Evolutionary conservation across 495 filamentous ascomycete species (phyloP).

Genomic region (Hypoxylon trugodes): DNA sequence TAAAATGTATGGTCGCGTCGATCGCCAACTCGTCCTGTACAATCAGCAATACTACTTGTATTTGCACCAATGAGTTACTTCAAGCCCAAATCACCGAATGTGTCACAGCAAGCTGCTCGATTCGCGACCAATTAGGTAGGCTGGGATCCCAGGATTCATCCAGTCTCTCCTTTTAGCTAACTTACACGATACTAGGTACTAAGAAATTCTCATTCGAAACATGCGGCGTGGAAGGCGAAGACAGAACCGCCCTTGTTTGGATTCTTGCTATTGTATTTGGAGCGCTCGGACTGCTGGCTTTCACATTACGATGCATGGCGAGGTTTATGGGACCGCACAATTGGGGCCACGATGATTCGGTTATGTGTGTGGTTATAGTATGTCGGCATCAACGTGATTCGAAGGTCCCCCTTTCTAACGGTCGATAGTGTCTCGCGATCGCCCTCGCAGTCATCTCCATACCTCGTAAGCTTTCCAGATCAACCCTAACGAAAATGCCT

Average conservation of each 20-base stretch:
- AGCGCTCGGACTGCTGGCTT: constrained; percentile 28
- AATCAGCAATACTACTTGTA: constrained; percentile 44
- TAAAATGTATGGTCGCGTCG: constrained; percentile 27
- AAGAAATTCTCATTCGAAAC: constrained; percentile 36
- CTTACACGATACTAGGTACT: constrained; percentile 14
- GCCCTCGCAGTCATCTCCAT: constrained; percentile 14
- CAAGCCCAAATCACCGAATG: constrained; percentile 41
- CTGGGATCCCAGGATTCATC: not conserved
- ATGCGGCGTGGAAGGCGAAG: constrained; percentile 27
- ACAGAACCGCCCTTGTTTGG: constrained; percentile 20
- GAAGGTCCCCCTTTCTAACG: constrained; percentile 7
- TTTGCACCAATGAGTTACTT: constrained; percentile 43
- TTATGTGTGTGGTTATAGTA: constrained; percentile 39
- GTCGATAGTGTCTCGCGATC: constrained; percentile 16
- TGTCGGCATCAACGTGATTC: not conserved
- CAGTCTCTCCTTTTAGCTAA: not conserved
- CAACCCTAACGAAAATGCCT: not conserved
- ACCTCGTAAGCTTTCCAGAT: constrained; percentile 16
- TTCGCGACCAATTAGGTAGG: constrained; percentile 45
- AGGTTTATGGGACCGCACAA: constrained; percentile 27
- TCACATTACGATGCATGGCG: constrained; percentile 31
- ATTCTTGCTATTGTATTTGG: constrained; percentile 28
- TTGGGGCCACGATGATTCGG: constrained; percentile 33
- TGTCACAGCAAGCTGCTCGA: constrained; percentile 40
- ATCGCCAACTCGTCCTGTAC: constrained; percentile 40